Evolutionary conservation across 1,284 basidiomycete genomes (phyloP), one percentile per base, ranked within the genome.

Genomic region (Microbotryum silenes-acaulis): DNA sequence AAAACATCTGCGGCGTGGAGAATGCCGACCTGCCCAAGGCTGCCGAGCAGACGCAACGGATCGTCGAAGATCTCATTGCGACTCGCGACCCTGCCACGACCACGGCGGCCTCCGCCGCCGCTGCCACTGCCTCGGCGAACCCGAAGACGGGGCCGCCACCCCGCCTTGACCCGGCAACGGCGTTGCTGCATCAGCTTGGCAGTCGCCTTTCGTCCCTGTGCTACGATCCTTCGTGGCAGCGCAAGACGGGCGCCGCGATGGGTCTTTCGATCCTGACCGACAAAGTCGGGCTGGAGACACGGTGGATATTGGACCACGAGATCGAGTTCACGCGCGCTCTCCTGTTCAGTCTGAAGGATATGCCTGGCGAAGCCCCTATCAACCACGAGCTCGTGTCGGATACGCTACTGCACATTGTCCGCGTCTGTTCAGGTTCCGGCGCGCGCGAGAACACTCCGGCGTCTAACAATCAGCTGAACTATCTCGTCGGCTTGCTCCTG

Each of bases 341-440:
- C 42, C 79, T 98, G 51, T 93, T 93, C 73, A 88, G 94, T 65
- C 80, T 99, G 55, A 97, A 98, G 74, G 94, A 98, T 74, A 88
- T 97, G 74, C 93, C 96, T 0, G 83, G 84, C 67, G 93, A 98
- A 69, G 82, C 92, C 49, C 89, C 91, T 1, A 83, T 83, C 25
- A 86, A 93, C 69, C 83, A 92, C 44, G 83, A 86, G 46, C 83
- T 87, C 56, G 88, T 97, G 46, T 80, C 86, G 29, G 85, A 88
- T 57, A 86, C 91, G 37, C 79, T 98, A 57, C 82, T 85, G 61
- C 81, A 82, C 59, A 84, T 97, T 56, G 79, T 98, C 58, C 81
- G 82, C 8, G 83, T 86, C 49, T 86, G 87, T 74, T 70, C 77
- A 47, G 74, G 78, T 56, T 76, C 80, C 27, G 80, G 81, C 55